Evolutionary conservation across 306 rosid species (phyloP), one percentile per base, ranked within the genome.

Genomic region (Dalbergia oliveri): DNA sequence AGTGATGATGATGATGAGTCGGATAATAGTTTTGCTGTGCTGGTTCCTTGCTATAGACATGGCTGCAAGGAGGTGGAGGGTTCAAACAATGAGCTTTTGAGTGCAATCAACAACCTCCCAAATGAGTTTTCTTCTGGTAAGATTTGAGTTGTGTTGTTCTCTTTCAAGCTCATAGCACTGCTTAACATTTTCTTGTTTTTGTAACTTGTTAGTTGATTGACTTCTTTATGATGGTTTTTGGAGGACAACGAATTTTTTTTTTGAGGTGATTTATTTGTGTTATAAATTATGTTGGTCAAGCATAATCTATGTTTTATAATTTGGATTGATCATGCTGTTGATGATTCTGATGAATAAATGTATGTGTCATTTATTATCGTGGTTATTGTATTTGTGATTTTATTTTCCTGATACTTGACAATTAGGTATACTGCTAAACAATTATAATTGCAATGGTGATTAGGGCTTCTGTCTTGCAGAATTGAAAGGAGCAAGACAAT

Each of bases 31-130:
- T 90, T 92, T 77, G 95, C 97, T 1, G 98, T 93, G 16, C 79
- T 94, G 72, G 97, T 94, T 59, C 97, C 91, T 62, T 90, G 97
- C 87, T 94, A 94, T 83, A 91, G 80, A 81, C 89, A 88, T 69
- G 90, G 93, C 64, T 84, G 95, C 88, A 90, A 88, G 90, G 88
- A 86, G 60, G 88, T 87, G 69, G 91, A 85, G 77, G 75, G 82
- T 34, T 83, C 97, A 10, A 86, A 80, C 62, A 78, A 88, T 18
- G 90, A 91, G 85, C 86, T 94, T 80, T 78, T 94, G 82, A 86
- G 84, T 79, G 97, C 85, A 72, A 88, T 92, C 83, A 91, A 85
- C 86, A 91, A 87, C 77, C 91, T 92, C 56, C 90, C 93, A 10
- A 76, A 79, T 58, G 91, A 88, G 63, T 89, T 88, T 76, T 87